phyloP scores from a whole-genome alignment of 441 rosid genomes.

The Adansonia rubrostipa region DNA sequence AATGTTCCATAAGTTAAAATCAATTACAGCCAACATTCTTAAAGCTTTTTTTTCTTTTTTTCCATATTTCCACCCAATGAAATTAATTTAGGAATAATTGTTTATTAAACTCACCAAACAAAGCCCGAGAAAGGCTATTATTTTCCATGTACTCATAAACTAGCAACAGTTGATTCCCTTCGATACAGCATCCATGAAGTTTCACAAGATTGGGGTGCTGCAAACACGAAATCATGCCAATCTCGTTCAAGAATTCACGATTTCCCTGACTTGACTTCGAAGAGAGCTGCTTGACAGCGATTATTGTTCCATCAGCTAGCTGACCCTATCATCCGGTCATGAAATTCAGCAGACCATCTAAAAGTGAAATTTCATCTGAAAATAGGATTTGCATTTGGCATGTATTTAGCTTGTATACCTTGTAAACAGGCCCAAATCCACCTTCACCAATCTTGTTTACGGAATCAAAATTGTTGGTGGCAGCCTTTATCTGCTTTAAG shows the following conservation, averaged over 20 bases:
- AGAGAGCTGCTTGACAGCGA: slow-evolving; percentile 70
- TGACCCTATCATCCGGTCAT: slow-evolving; percentile 45
- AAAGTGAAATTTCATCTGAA: neutral
- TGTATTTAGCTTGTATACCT: slow-evolving; percentile 36
- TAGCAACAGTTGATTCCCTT: slow-evolving; percentile 49
- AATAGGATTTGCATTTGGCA: neutral
- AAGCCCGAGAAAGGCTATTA: slow-evolving; percentile 59
- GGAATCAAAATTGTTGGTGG: slow-evolving; percentile 53
- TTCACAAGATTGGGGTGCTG: slow-evolving; percentile 59
- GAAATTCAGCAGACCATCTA: neutral
- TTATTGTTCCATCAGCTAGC: slow-evolving; percentile 49
- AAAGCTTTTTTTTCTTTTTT: no score
- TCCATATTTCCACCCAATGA: neutral
- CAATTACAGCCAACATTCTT: no score
- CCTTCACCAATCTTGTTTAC: slow-evolving; percentile 68
- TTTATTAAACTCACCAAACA: slow-evolving; percentile 47
- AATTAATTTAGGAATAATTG: neutral
- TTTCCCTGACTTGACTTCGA: slow-evolving; percentile 72
- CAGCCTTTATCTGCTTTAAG: slow-evolving; percentile 54
- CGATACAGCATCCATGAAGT: slow-evolving; percentile 54
- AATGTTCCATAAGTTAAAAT: neutral
- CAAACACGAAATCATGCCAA: slow-evolving; percentile 65
- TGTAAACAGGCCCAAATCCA: slow-evolving; percentile 66
- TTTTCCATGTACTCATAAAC: slow-evolving; percentile 64
- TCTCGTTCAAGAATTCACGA: slow-evolving; percentile 71